A percentile compares a stretch with the other conserved stretches of the same genome.
Evolutionary conservation across 176 grass and related monocot species (phyloP).

Genomic region (Pontederia crassipes): DNA sequence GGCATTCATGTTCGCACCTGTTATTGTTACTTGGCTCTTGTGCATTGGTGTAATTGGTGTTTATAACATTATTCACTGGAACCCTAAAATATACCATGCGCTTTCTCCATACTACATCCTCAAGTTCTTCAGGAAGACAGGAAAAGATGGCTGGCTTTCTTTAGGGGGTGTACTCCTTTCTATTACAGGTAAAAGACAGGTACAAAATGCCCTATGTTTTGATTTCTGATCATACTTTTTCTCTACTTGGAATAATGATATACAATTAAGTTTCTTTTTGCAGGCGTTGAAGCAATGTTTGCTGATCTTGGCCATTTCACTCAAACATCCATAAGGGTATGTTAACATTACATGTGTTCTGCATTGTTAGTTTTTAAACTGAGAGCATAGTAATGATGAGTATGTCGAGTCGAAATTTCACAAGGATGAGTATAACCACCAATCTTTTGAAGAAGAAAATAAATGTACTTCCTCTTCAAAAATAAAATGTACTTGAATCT

Average conservation of each 20-base stretch:
- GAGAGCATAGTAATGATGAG: too few species aligned
- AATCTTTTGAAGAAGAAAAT: too few species aligned
- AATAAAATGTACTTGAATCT: too few species aligned
- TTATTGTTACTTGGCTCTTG: constrained; percentile 56
- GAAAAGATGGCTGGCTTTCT: constrained; percentile 58
- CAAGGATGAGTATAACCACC: too few species aligned
- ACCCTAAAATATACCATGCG: constrained; percentile 50
- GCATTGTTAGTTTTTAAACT: too few species aligned
- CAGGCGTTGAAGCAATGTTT: constrained; percentile 83
- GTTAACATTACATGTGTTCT: constrained; percentile 10
- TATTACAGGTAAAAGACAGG: constrained; percentile 39
- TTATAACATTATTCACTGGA: constrained; percentile 65
- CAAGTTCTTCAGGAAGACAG: constrained; percentile 48
- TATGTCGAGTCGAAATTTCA: too few species aligned
- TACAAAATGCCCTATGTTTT: background rate
- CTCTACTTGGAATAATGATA: constrained; percentile 10
- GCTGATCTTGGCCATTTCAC: constrained; percentile 77
- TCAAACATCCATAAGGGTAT: constrained; percentile 57
- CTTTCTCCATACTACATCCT: constrained; percentile 54
- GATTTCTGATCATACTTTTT: background rate
- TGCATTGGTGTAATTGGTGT: constrained; percentile 43
- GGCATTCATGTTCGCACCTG: constrained; percentile 59
- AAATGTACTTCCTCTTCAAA: too few species aligned
- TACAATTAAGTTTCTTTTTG: constrained; percentile 7
- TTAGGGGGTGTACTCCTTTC: constrained; percentile 59